A percentile compares a stretch with the other conserved stretches of the same genome.
Conservation (phyloP, 2,329 filamentous ascomycete genomes). For the Penicillium sp. region DNA sequence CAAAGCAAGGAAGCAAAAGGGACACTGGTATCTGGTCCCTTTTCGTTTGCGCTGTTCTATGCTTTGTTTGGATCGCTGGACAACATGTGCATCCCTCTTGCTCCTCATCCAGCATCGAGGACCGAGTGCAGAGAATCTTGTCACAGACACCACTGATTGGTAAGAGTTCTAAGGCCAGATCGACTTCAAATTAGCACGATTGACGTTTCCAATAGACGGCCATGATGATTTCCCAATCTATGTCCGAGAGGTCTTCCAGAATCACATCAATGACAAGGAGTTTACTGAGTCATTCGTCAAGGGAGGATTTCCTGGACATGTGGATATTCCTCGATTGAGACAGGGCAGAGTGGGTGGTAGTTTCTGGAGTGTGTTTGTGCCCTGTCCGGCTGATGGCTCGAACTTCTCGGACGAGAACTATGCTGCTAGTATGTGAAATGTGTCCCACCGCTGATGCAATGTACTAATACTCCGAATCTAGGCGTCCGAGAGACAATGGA, state of each 20-base stretch:
- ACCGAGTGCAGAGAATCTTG: conserved; percentile 48
- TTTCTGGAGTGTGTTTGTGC: conserved; percentile 89
- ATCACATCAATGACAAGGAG: conserved; percentile 72
- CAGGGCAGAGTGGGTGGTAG: conserved; percentile 70
- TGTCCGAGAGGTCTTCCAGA: conserved; percentile 66
- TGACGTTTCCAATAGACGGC: conserved; percentile 61
- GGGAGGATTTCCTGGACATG: conserved; percentile 68
- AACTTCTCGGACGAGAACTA: conserved; percentile 77
- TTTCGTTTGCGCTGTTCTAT: conserved; percentile 9
- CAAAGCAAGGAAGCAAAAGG: not conserved
- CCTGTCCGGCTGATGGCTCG: conserved; percentile 70
- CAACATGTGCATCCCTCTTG: conserved; percentile 6
- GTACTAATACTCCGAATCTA: conserved; percentile 7
- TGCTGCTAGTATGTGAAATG: conserved; percentile 55
- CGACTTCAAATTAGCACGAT: not conserved
- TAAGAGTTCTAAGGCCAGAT: conserved; percentile 21
- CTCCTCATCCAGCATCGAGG: conserved; percentile 27
- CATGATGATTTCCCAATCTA: conserved; percentile 84
- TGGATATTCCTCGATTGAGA: conserved; percentile 75
- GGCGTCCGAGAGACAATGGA: conserved; percentile 37
- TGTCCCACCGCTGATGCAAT: conserved; percentile 23
- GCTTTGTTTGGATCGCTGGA: conserved; percentile 16
- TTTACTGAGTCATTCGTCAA: conserved; percentile 76
- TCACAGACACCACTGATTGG: conserved; percentile 52
- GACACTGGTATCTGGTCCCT: conserved; percentile 10